These are phyloP conservation scores for Monosporascus sp. DNA, from an alignment of 2,329 filamentous ascomycete genomes.

Conservation along the genomic window DNA sequence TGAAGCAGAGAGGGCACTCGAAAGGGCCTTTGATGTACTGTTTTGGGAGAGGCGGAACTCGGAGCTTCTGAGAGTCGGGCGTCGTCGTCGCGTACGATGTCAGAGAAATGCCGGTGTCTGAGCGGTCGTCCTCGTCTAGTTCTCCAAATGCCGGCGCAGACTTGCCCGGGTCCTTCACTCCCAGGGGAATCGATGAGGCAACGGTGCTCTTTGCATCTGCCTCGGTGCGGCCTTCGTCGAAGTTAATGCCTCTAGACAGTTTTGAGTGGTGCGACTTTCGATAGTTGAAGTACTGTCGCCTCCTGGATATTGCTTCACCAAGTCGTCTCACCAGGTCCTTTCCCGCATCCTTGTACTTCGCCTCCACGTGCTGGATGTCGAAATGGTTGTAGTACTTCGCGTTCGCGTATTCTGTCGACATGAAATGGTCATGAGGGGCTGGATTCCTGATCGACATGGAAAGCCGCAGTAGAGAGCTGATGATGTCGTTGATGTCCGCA, in stretches of 20 bases:
- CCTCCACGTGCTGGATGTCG: constrained; percentile 25
- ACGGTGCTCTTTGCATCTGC: constrained; percentile 11
- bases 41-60: constrained; percentile 18
- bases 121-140: constrained; percentile 15
- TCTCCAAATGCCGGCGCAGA: neutral
- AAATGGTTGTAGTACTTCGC: constrained; percentile 16
- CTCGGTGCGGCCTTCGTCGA: constrained; percentile 3
- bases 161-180: constrained; percentile 7
- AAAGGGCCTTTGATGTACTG: constrained; percentile 22
- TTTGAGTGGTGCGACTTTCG: constrained; percentile 30
- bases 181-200: constrained; percentile 17
- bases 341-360: constrained; percentile 23
- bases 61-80: constrained; percentile 6
- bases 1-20: constrained; percentile 36
- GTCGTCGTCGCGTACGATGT: constrained; percentile 27
- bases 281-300: constrained; percentile 32
- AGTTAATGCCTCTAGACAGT: constrained; percentile 19
- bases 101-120: constrained; percentile 17
- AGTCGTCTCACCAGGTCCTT: constrained; percentile 17
- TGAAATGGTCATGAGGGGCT: constrained; percentile 29
- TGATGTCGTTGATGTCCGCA: constrained; percentile 17
- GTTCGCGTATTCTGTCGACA: constrained; percentile 11
- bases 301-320: constrained; percentile 27
- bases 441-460: constrained; percentile 33
- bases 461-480: constrained; percentile 29